Base-by-base conservation (phyloP, 495 filamentous ascomycete genomes). In the Annulohypoxylon nitens region DNA sequence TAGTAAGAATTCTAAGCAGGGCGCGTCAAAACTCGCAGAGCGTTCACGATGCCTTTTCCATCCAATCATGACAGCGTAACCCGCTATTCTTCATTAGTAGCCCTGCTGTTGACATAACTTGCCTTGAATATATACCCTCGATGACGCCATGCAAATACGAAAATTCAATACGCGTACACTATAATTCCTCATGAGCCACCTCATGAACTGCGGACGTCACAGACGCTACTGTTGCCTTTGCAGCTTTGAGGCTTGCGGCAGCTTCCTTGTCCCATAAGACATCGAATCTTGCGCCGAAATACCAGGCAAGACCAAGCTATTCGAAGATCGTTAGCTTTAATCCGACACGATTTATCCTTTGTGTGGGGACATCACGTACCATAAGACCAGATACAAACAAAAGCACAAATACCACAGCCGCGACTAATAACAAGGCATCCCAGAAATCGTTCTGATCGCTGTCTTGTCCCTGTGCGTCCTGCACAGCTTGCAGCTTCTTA, bases 251-350 rank as follows among this genome's bases (percentile, higher is more conserved):
- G 34, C 69, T 75, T 1, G 76, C 39, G 43, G 77, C 75, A 23
- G 34, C 66, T 8, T 81, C 68, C 25, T 81, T 77, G n/a, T 74
- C 36, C 51, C 85, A 82, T 0, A 83, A 76, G 23, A 84, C 75
- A 77, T 89, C 87, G 75, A 89, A 88, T 34, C 83, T 80, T 9
- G 89, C 88, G 47, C 93, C 93, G 47, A 92, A 80, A 23, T 86
- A 79, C 84, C 86, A 93, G 10, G 93, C 93, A 23, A 85, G 71
- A 34, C 86, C 87, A 61, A 95, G 75, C 93, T 95, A 70, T 36
- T 57, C 23, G 16, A 12, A 39, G 60, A 20, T 18, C 12, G 66
- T 77, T 16, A 78, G 61, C 59, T 16, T 41, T 16, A 37, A 30
- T 25, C 48, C n/a, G 6, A 43, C 4, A 33, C 3, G 3, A 48